phyloP scores from a whole-genome alignment of 2,329 filamentous ascomycete species.

The Graphilbum sp. region DNA sequence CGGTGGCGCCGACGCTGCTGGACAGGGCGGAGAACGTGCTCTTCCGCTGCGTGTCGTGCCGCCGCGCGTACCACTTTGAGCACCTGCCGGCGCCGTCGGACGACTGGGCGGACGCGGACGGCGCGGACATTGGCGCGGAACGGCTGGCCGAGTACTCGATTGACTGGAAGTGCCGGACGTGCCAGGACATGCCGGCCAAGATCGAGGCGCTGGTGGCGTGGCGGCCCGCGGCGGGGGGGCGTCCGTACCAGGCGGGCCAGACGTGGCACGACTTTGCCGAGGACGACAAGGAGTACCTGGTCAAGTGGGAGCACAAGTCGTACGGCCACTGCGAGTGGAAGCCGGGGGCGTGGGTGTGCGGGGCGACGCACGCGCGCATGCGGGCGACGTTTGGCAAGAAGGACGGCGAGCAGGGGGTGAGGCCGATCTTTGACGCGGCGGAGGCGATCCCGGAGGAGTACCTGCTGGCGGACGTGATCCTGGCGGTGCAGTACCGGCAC shows the following conservation, averaged over 20 bases:
- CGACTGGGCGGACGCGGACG: constrained; percentile 19
- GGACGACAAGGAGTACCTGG: constrained; percentile 76
- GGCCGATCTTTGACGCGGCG: constrained; percentile 52
- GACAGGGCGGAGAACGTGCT: constrained; percentile 65
- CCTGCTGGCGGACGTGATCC: constrained; percentile 73
- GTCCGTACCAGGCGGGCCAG: constrained; percentile 23
- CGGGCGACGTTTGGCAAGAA: constrained; percentile 62
- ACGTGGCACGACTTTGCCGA: constrained; percentile 43
- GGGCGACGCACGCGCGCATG: constrained; percentile 45
- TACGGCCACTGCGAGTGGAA: constrained; percentile 78
- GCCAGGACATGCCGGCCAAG: constrained; percentile 43
- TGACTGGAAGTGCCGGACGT: constrained; percentile 70
- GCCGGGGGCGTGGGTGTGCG: constrained; percentile 78
- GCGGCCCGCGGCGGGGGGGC: constrained; percentile 44
- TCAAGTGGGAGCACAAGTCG: constrained; percentile 73
- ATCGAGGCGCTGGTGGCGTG: constrained; percentile 74
- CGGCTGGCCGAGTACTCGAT: constrained; percentile 56
- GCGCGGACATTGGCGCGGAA: constrained; percentile 36
- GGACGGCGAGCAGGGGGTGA: constrained; percentile 37
- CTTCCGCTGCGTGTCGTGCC: constrained; percentile 68
- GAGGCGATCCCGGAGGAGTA: constrained; percentile 82
- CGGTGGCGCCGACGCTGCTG: constrained; percentile 44
- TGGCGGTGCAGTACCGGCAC: constrained; percentile 51
- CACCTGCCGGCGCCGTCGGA: constrained; percentile 47
- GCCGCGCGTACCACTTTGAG: constrained; percentile 65